phyloP scores from a whole-genome alignment of 208 protist genomes.

The Wallacemonas sp. region DNA sequence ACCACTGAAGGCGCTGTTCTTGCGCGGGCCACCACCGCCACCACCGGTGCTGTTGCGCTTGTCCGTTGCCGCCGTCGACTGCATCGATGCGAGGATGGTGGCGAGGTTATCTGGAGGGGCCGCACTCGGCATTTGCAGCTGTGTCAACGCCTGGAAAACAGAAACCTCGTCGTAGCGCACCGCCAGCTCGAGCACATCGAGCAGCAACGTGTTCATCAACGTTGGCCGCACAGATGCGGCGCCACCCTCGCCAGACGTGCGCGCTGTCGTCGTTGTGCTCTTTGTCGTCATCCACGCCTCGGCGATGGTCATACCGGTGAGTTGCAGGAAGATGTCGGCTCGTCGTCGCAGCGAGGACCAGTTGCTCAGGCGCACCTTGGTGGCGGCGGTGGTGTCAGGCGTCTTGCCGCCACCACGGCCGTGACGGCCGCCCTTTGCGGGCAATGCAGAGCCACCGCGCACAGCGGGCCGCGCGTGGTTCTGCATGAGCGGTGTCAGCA shows the following conservation, averaged over 20 bases:
- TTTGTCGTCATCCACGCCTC: constrained; percentile 28
- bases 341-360: constrained; percentile 42
- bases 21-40: neutral
- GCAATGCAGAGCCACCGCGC: neutral
- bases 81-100: constrained; percentile 1
- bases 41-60: neutral
- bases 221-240: neutral
- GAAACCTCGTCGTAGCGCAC: constrained; percentile 73
- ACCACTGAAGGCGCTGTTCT: neutral
- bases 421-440: constrained; percentile 2
- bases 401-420: neutral
- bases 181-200: constrained; percentile 67
- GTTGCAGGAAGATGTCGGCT: constrained; percentile 45
- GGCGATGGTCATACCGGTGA: constrained; percentile 42
- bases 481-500: too few relatives aligned
- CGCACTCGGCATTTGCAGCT: constrained; percentile 26
- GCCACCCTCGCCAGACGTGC: neutral
- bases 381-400: neutral
- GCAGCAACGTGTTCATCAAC: constrained; percentile 36
- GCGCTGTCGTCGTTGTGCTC: neutral
- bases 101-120: neutral
- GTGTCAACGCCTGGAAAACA: constrained; percentile 44
- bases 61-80: neutral
- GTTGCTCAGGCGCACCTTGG: constrained; percentile 20
- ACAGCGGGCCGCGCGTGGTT: neutral